Base-by-base conservation (phyloP, 139 green algal genomes). In the Tetraselmis striata region DNA sequence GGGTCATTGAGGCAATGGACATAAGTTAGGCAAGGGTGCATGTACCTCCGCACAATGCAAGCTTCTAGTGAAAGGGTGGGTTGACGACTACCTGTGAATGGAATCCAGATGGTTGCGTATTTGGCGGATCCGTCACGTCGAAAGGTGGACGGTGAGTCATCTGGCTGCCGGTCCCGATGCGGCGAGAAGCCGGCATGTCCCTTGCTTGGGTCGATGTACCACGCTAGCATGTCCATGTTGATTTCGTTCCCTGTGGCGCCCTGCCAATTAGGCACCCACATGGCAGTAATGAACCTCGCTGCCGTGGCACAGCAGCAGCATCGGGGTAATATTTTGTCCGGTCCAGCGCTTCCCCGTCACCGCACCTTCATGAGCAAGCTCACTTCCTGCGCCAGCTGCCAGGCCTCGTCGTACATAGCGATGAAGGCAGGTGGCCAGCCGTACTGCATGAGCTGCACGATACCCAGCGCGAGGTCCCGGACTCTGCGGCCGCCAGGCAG, bases 141-240 rank as follows among this genome's bases (percentile, higher is more conserved):
- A 82, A 93, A 93, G 23, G 86, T 91, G 27, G 84, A 84, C 1
- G 87, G 81, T 0, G 87, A 58, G 83, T 92, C 81, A 30, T 92
- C 87, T 0, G 90, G 90, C 85, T 94, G 90, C 5, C 90, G 83
- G 84, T 94, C 90, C 24, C 90, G 83, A 79, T 94, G 90, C 29
- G 90, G 90, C 1, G 87, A 89, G 83, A 94, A 94, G 31, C 89
- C 90, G 0, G 84, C 87, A 5, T 78, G 59, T 1, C 82, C 87
- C 0, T 29, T 23, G 32, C 80, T 84, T 32, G 85, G 86, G 76
- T 92, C 85, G 22, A 93, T 82, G 30, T 86, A 84, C 90, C 90
- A 94, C 2, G 81, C 85, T 29, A 94, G 81, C 23, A 90, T 85
- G 86, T 94, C 90, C 84, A 91, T 90, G 86, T 92, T 92, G 83